Evolutionary conservation across 179 eudicot species (phyloP).

Genomic region (Camellia oleifera): DNA sequence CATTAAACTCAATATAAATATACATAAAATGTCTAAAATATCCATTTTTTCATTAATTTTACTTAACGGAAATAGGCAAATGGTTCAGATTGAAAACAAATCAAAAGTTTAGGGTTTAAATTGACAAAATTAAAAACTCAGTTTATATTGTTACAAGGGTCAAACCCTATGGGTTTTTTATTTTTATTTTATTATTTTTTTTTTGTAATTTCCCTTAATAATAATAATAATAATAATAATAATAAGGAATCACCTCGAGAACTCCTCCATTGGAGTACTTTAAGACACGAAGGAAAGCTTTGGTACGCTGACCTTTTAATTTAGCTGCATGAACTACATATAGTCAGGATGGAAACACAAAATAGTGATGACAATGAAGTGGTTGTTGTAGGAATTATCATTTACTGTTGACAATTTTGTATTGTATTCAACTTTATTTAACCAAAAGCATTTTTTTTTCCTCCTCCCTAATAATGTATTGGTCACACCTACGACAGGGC

Average conservation of each 20-base stretch:
- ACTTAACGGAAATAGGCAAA: no score
- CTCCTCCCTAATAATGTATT: neutral
- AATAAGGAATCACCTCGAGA: slow-evolving; percentile 59
- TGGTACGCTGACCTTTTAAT: slow-evolving; percentile 58
- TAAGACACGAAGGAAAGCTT: slow-evolving; percentile 81
- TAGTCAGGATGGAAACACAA: neutral
- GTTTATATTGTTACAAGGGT: no score
- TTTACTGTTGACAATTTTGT: neutral
- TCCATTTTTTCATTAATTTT: no score
- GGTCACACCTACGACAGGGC: neutral
- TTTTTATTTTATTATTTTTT: no score
- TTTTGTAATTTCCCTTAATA: neutral
- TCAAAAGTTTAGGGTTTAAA: no score
- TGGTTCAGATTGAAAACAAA: no score
- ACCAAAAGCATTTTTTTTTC: neutral
- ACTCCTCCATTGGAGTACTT: slow-evolving; percentile 84
- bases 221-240: neutral
- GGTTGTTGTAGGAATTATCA: neutral
- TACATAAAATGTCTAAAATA: no score
- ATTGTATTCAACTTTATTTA: neutral
- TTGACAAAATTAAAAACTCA: no score
- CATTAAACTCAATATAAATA: no score
- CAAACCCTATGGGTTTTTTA: no score
- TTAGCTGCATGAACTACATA: slow-evolving; percentile 49
- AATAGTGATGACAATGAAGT: neutral